Evolutionary conservation across 2,329 filamentous ascomycete species (phyloP), one percentile per base, ranked within the genome.

Genomic region (Leptographium procerum): DNA sequence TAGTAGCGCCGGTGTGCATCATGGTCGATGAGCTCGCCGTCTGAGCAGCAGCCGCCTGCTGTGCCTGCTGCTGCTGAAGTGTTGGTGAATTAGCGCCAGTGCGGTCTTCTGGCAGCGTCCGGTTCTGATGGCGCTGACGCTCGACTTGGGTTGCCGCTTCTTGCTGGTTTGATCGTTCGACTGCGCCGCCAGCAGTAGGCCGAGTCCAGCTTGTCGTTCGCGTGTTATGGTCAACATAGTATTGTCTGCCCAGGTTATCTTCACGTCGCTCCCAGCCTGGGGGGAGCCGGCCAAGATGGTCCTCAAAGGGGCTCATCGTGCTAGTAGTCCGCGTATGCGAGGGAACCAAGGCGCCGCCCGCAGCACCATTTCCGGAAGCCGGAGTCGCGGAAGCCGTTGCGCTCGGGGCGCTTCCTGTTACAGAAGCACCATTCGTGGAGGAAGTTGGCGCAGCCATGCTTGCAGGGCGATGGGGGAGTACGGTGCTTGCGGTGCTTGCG

Each of bases 181-280:
- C 84, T 52, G 87, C 85, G 61, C 86, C 91, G 66, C 86, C 87
- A 61, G 85, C 85, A 45, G 89, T 88, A 9, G 94, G 94, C 60
- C 94, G 81, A 65, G 89, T 92, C 94, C 94, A 99, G 65, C 92
- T 97, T 1, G 94, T 99, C 58, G 94, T 92, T 66, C 94, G 82
- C 8, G 91, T 96, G 71, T 97, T 97, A 71, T 97, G 94, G 68
- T 99, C 94, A 56, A 99, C 94, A 70, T 97, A 99, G 70, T 99
- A 99, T 26, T 92, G 97, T 67, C 94, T 83, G 56, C 94, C 92
- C 50, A 97, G 73, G 65, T 96, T 94, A 70, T 99, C 94, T 71
- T 97, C 92, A 59, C 94, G 84, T 58, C 94, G 85, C 74, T 99
- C 94, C 92, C 94, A 99, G 36, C 94, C 94, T 55, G 88, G 85